phyloP scores from a whole-genome alignment of 75 land plant genomes.

The Azolla pinnata region DNA sequence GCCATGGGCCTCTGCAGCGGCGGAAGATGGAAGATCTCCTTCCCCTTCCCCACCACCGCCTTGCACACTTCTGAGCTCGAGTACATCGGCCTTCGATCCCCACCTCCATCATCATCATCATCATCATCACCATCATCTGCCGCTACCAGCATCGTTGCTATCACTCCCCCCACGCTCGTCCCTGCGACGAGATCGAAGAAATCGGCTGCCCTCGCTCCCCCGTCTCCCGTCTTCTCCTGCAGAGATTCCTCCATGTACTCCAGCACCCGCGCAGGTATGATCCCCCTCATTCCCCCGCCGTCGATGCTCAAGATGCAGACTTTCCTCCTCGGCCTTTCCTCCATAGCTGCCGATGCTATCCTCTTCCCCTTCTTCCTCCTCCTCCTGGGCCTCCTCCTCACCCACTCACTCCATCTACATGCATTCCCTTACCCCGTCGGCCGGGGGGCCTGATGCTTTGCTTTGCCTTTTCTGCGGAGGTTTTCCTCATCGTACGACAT shows the following conservation, averaged over 20 bases:
- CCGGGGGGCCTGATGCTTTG: too few species aligned
- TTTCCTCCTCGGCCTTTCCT: constrained; percentile 36
- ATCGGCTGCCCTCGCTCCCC: constrained; percentile 57
- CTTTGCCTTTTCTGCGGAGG: too few species aligned
- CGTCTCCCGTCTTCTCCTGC: constrained; percentile 38
- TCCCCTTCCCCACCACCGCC: constrained; percentile 19
- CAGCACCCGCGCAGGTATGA: constrained; percentile 54
- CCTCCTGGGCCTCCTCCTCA: too few species aligned
- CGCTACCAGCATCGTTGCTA: constrained; percentile 57
- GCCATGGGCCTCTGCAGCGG: constrained; percentile 16
- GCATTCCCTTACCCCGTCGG: too few species aligned
- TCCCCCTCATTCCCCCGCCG: constrained; percentile 58
- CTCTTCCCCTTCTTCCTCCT: too few species aligned
- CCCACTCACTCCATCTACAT: too few species aligned
- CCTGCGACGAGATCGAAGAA: constrained; percentile 81
- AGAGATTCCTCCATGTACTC: constrained; percentile 53
- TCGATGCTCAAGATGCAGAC: constrained; percentile 80
- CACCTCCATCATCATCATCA: too few species aligned
- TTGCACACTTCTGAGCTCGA: constrained; percentile 36
- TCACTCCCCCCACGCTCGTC: constrained; percentile 68
- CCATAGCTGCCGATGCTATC: constrained; percentile 2
- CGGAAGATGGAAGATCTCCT: constrained; percentile 33
- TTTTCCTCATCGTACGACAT: too few species aligned
- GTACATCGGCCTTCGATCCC: constrained; percentile 37
- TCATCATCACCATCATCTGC: constrained; percentile 35